Base-by-base conservation (phyloP, 257 asterid genomes). In the Salvia miltiorrhiza region DNA sequence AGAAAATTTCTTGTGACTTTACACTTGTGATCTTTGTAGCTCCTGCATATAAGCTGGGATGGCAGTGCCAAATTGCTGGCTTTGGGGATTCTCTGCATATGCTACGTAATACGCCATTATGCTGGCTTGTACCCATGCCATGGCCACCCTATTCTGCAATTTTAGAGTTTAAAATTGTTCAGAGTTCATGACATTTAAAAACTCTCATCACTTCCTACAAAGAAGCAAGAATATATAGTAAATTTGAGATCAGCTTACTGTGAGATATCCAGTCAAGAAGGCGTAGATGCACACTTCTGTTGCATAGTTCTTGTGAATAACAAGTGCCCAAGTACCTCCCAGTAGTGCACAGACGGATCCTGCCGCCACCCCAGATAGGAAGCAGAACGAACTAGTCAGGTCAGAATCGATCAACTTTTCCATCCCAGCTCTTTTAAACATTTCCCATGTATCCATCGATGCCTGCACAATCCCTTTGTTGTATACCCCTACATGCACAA, bases 301-400 rank as follows among this genome's bases (percentile, higher is more conserved):
- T 67, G 90, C 87, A 76, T 73, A 80, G 43, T 44, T 79, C 72
- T 28, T 76, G 67, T 79, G 79, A 44, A 78, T 62, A 21, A 70
- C 57, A 24, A 86, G 77, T 52, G 86, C 81, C 90, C 85, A 82
- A 21, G 76, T 73, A 19, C 88, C 92, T 32, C 83, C 92, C 3
- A 82, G 65, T 17, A 86, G 74, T 64, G 78, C 86, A 71, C 82
- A 77, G 9, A 77, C 39, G 2, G 86, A 81, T 49, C 92, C 95
- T n/a, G 74, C 64, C 4, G 84, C 83, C 53, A 79, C 76, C 62
- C 87, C 95, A 59, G 82, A 52, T 12, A 86, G 78, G 77, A 88
- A 88, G 74, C 95, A 88, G 72, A 88, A 79, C 10, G 90, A 86
- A 60, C 88, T 75, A 44, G 85, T 84, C 60, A 88, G 86, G 69